Conservation (phyloP, 2,329 filamentous ascomycete genomes). For the Cladosporium halotolerans region DNA sequence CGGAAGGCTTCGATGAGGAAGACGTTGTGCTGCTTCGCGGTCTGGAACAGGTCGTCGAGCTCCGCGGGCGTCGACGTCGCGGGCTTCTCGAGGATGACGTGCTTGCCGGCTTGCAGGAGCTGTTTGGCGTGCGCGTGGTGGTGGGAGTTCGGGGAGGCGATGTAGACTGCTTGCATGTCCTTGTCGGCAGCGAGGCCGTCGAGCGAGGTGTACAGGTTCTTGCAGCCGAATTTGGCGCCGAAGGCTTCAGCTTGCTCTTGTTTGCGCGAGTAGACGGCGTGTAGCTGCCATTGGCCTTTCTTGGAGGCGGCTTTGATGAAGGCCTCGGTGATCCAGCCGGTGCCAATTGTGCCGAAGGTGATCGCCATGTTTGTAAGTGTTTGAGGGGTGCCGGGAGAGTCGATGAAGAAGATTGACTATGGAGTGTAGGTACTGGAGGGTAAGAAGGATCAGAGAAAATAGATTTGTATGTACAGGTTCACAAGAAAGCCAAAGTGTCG, state of each 20-base stretch:
- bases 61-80: slow-evolving; percentile 38
- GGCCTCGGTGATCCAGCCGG: slow-evolving; percentile 45
- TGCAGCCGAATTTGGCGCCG: slow-evolving; percentile 35
- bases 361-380: slow-evolving; percentile 21
- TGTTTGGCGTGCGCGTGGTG: slow-evolving; percentile 42
- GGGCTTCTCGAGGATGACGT: slow-evolving; percentile 48
- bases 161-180: slow-evolving; percentile 40
- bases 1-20: slow-evolving; percentile 45
- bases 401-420: too few species aligned
- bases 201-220: slow-evolving; percentile 36
- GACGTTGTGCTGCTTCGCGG: slow-evolving; percentile 36
- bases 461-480: too few species aligned
- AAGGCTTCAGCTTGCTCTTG: slow-evolving; percentile 39
- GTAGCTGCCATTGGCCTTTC: slow-evolving; percentile 38
- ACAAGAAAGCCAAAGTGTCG: too few species aligned
- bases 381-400: too few species aligned
- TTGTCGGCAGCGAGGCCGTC: slow-evolving; percentile 33
- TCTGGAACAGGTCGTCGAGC: slow-evolving; percentile 37
- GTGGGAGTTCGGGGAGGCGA: slow-evolving; percentile 44
- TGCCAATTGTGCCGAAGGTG: slow-evolving; percentile 43
- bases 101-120: slow-evolving; percentile 39
- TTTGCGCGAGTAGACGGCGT: slow-evolving; percentile 43
- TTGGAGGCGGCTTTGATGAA: slow-evolving; percentile 40
- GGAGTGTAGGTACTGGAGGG: too few species aligned
- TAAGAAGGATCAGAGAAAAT: too few species aligned